Percentiles rank a stretch among this genome's conserved stretches.
phyloP scores from a whole-genome alignment of 2,329 filamentous ascomycete genomes.

The Aspergillus neoniger region DNA sequence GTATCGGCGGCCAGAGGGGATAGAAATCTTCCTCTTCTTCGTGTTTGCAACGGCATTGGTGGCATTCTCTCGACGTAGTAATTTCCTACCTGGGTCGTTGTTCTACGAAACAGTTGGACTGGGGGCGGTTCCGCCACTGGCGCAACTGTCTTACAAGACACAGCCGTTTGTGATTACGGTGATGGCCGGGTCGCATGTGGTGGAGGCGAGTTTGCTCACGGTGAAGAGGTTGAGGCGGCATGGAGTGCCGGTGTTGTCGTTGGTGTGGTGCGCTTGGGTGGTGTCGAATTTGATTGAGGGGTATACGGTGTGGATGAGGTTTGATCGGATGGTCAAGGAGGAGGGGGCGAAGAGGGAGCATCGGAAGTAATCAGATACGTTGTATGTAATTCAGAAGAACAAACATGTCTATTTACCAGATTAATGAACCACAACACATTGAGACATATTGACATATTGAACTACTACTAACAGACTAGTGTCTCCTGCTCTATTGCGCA shows the following conservation, averaged over 20 bases:
- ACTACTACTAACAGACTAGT: too few relatives aligned
- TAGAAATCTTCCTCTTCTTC: constrained; percentile 55
- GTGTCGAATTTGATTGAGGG: constrained; percentile 57
- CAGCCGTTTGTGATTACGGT: constrained; percentile 60
- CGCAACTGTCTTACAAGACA: constrained; percentile 59
- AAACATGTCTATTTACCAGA: neutral
- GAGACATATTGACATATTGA: too few relatives aligned
- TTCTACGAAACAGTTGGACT: constrained; percentile 54
- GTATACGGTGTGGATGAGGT: constrained; percentile 50
- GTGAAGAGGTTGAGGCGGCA: constrained; percentile 51
- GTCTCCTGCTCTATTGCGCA: too few relatives aligned
- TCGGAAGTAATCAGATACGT: constrained; percentile 19
- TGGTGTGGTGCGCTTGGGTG: constrained; percentile 59
- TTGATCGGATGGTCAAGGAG: constrained; percentile 47
- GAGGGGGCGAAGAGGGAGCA: constrained; percentile 39
- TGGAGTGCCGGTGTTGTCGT: constrained; percentile 52
- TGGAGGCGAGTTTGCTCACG: constrained; percentile 60
- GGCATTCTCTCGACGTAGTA: constrained; percentile 52
- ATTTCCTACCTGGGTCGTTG: constrained; percentile 55
- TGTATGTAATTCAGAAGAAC: neutral
- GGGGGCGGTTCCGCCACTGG: constrained; percentile 58
- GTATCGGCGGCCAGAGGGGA: constrained; percentile 54
- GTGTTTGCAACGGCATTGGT: constrained; percentile 58
- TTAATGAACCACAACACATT: too few relatives aligned
- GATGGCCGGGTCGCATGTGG: constrained; percentile 65